These are phyloP conservation scores for Nothophoma quercina DNA, from an alignment of 2,329 filamentous ascomycete species.

Conservation along the genomic window DNA sequence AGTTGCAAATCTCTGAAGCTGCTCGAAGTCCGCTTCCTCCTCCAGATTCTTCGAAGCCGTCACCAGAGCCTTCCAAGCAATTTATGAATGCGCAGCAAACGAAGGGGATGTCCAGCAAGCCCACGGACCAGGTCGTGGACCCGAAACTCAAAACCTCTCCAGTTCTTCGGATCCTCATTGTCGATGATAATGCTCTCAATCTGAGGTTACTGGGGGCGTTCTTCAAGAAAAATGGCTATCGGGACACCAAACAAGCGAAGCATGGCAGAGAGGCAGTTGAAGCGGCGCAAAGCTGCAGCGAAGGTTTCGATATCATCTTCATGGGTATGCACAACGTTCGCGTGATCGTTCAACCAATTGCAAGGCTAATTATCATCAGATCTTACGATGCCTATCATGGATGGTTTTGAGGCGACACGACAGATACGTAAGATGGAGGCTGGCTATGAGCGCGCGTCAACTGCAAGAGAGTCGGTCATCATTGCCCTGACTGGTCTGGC, in stretches of 20 bases:
- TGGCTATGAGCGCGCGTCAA: background rate
- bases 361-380: conserved; percentile 8
- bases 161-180: conserved; percentile 34
- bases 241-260: conserved; percentile 9
- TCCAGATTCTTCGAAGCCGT: no score
- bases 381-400: conserved; percentile 43
- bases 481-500: conserved; percentile 32
- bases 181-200: conserved; percentile 48
- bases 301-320: conserved; percentile 30
- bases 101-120: background rate
- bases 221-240: conserved; percentile 24
- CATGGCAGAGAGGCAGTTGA: conserved; percentile 25
- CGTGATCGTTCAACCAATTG: background rate
- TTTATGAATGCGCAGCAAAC: no score
- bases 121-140: background rate
- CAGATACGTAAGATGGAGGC: conserved; percentile 31
- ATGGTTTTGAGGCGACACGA: conserved; percentile 36
- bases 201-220: conserved; percentile 36
- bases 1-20: background rate
- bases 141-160: background rate
- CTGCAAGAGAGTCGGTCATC: conserved; percentile 4
- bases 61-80: no score
- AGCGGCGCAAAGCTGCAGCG: conserved; percentile 25
- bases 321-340: conserved; percentile 21
- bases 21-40: background rate